These are phyloP conservation scores for Potentilla sterilis DNA, from an alignment of 306 rosid genomes.

Conservation along the genomic window DNA sequence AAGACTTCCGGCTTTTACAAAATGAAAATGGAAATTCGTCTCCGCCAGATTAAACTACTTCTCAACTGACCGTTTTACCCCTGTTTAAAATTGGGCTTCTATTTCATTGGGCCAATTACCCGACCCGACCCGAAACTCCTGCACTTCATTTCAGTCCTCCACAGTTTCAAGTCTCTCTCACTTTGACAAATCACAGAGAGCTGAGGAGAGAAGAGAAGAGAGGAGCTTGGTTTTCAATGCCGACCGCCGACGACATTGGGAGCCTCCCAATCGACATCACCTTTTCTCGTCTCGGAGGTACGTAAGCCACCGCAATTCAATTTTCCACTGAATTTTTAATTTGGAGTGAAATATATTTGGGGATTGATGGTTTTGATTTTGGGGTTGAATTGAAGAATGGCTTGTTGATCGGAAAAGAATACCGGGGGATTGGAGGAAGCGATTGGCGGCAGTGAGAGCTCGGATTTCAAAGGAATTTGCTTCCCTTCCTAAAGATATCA, in stretches of 20 bases:
- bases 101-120: background rate
- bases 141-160: background rate
- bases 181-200: conserved; percentile 12
- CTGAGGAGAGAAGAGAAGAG: background rate
- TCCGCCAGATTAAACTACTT: background rate
- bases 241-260: conserved; percentile 60
- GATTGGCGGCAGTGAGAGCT: conserved; percentile 61
- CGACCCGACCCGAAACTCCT: background rate
- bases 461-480: conserved; percentile 72
- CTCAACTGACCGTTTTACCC: conserved; percentile 8
- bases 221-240: conserved; percentile 39
- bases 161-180: background rate
- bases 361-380: background rate
- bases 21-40: background rate
- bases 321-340: background rate
- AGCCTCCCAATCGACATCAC: conserved; percentile 87
- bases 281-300: conserved; percentile 94
- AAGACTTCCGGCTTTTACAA: background rate
- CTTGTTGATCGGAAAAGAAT: conserved; percentile 87
- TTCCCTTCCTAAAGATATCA: conserved; percentile 69
- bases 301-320: background rate
- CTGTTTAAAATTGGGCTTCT: background rate
- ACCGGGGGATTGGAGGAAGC: conserved; percentile 86
- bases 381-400: conserved; percentile 61
- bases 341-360: no score